phyloP scores from a whole-genome alignment of 2,329 filamentous ascomycete species.

The Cryoendolithus antarcticus region DNA sequence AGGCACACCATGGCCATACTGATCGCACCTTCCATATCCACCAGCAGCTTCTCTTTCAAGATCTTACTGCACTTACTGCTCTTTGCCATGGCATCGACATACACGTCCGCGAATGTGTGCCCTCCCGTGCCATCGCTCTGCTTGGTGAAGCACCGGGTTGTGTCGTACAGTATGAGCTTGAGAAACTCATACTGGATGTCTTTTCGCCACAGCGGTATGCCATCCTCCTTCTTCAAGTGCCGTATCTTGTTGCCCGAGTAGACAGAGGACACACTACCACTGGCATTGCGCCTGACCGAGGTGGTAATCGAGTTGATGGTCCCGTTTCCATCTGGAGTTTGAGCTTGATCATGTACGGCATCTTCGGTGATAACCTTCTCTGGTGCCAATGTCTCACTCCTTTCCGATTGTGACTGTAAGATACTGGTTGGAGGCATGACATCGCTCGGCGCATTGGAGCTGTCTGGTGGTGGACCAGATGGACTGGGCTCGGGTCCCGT shows the following conservation, averaged over 20 bases:
- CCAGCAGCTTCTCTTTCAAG: slow-evolving; percentile 87
- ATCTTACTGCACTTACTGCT: slow-evolving; percentile 99
- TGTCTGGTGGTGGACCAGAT: no score
- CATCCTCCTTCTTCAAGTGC: slow-evolving; percentile 79
- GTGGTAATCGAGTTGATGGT: slow-evolving; percentile 33
- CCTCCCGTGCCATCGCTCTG: slow-evolving; percentile 71
- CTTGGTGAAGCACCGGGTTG: slow-evolving; percentile 72
- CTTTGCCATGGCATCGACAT: slow-evolving; percentile 95
- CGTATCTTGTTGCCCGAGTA: slow-evolving; percentile 66
- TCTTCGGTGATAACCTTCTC: no score
- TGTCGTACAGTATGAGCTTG: slow-evolving; percentile 65
- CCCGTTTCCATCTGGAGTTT: no score
- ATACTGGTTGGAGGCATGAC: no score
- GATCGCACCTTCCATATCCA: slow-evolving; percentile 80
- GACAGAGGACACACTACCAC: slow-evolving; percentile 53
- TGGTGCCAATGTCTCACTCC: no score
- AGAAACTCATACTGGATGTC: slow-evolving; percentile 86
- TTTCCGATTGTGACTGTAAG: no score
- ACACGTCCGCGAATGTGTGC: slow-evolving; percentile 77
- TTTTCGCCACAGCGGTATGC: slow-evolving; percentile 71
- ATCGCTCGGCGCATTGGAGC: no score
- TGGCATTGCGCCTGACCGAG: slow-evolving; percentile 48
- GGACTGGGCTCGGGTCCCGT: no score
- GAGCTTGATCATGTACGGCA: no score
- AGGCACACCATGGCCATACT: slow-evolving; percentile 99